Evolutionary conservation across 345 rosid genomes (phyloP).

Genomic region (Melastoma malabathricum): DNA sequence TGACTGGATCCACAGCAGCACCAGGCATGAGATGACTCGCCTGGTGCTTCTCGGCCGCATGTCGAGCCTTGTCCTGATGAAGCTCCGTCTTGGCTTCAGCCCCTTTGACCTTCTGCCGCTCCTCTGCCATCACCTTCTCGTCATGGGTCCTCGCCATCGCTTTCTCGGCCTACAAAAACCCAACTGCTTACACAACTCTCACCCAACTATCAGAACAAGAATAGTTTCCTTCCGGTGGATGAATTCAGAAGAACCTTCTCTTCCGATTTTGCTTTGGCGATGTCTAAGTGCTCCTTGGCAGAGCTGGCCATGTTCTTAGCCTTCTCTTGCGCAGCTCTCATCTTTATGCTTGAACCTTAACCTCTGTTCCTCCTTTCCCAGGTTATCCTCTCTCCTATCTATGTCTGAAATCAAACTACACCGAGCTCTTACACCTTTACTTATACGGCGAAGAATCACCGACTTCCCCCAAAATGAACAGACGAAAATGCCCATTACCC

Average conservation of each 20-base stretch:
- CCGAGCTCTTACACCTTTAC: too few relatives aligned
- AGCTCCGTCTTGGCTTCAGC: conserved; percentile 58
- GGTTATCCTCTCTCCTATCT: neutral
- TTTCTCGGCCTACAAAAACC: conserved; percentile 29
- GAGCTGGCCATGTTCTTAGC: conserved; percentile 51
- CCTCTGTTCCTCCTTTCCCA: neutral
- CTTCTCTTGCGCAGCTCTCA: conserved; percentile 53
- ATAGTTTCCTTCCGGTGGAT: neutral
- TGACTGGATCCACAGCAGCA: conserved; percentile 3
- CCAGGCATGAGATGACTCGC: conserved; percentile 14
- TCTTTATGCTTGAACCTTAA: conserved; percentile 7
- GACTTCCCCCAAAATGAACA: too few relatives aligned
- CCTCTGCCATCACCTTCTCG: conserved; percentile 46
- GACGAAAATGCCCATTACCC: too few relatives aligned
- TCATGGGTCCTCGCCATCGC: conserved; percentile 35
- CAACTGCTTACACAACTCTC: neutral
- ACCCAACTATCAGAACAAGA: neutral
- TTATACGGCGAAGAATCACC: too few relatives aligned
- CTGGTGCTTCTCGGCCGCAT: conserved; percentile 26
- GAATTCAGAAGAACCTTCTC: conserved; percentile 21
- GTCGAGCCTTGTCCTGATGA: conserved; percentile 55
- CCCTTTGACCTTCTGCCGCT: conserved; percentile 45
- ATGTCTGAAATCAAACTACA: neutral
- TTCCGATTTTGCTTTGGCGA: conserved; percentile 37
- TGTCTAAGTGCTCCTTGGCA: conserved; percentile 42